Conservation (phyloP, 1,284 basidiomycete species). For the Ganoderma resinaceum region DNA sequence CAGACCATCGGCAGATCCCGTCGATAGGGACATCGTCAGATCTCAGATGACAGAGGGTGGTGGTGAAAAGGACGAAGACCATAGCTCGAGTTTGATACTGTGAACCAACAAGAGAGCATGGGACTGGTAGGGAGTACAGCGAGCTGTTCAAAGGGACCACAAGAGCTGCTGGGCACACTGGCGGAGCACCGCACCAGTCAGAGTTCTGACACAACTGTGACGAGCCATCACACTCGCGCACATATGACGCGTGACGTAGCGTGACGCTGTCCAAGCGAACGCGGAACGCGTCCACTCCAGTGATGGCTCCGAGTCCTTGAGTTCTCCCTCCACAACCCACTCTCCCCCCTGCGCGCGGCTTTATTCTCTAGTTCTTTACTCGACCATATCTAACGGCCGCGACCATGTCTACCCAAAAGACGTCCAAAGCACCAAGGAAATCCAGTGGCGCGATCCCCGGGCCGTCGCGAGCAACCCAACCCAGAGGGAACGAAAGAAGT, state of each 20-base stretch:
- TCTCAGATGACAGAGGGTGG: not conserved
- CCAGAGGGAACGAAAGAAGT: not conserved
- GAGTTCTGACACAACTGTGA: not conserved
- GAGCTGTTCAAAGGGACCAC: not conserved
- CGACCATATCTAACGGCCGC: not conserved
- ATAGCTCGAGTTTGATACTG: not conserved
- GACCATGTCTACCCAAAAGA: conserved; percentile 17
- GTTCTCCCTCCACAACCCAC: not conserved
- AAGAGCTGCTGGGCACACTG: not conserved
- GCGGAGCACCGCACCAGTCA: not conserved
- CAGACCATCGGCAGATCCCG: conserved; percentile 19
- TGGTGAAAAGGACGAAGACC: not conserved
- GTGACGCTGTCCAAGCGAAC: not conserved
- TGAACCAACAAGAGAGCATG: not conserved
- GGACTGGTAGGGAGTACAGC: not conserved
- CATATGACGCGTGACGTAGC: not conserved
- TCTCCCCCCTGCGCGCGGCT: not conserved
- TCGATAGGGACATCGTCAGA: not conserved
- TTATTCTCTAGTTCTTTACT: not conserved
- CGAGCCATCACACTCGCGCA: not conserved
- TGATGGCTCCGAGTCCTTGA: not conserved
- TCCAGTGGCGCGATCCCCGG: conserved; percentile 8
- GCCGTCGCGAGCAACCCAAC: conserved; percentile 3
- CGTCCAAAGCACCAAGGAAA: conserved; percentile 12
- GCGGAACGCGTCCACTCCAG: not conserved